These are phyloP conservation scores for Ramalina intermedia DNA, from an alignment of 495 filamentous ascomycete species.

Conservation along the genomic window DNA sequence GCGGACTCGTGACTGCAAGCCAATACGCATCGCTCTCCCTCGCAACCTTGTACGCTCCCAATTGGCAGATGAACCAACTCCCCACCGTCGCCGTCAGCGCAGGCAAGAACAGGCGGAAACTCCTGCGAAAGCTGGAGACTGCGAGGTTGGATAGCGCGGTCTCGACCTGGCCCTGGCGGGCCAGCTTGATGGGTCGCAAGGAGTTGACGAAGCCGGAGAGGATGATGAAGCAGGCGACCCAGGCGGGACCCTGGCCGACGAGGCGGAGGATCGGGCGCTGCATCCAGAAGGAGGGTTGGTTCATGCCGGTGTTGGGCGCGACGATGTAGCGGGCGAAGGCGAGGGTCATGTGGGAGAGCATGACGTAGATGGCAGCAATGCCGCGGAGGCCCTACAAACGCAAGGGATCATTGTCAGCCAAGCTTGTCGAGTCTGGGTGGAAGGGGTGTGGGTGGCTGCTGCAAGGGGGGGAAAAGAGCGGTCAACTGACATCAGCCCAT, in stretches of 20 bases:
- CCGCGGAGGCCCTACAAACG: constrained; percentile 35
- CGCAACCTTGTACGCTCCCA: constrained; percentile 17
- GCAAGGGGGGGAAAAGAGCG: background rate
- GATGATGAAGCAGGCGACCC: constrained; percentile 38
- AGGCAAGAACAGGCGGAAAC: constrained; percentile 17
- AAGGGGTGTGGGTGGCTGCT: background rate
- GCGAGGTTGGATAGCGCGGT: constrained; percentile 17
- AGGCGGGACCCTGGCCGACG: constrained; percentile 38
- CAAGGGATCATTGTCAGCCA: background rate
- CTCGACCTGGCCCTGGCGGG: constrained; percentile 10
- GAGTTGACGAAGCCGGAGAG: constrained; percentile 17
- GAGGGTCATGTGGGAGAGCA: constrained; percentile 38
- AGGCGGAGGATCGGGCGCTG: constrained; percentile 41
- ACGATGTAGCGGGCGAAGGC: constrained; percentile 38
- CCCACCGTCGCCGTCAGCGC: constrained; percentile 15
- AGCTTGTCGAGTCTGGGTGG: background rate
- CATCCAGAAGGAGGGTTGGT: constrained; percentile 25
- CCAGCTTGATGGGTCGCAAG: constrained; percentile 17
- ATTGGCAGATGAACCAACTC: constrained; percentile 20
- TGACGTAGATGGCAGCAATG: constrained; percentile 38
- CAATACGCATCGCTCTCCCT: constrained; percentile 18
- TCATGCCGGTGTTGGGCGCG: constrained; percentile 25
- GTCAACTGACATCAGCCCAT: constrained; percentile 12
- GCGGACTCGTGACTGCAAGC: constrained; percentile 18
- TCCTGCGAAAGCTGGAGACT: constrained; percentile 16